These are phyloP conservation scores for Cymbopogon citratus DNA, from an alignment of 176 grass and related monocot genomes.

Conservation along the genomic window DNA sequence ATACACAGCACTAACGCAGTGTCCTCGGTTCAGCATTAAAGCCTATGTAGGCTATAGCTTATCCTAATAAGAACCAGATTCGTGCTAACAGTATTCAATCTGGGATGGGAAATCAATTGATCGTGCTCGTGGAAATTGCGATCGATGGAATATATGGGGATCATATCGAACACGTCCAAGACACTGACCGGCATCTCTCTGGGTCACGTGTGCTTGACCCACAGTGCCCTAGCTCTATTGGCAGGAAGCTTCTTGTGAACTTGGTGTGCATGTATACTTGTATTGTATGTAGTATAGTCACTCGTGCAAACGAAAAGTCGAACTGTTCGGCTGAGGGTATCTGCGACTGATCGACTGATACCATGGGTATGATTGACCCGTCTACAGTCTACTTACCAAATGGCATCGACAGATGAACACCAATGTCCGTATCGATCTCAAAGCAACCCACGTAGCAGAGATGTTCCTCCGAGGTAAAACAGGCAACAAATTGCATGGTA, in stretches of 20 bases:
- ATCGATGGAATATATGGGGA: slow-evolving; percentile 22
- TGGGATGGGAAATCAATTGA: neutral
- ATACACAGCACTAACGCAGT: no score
- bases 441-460: neutral
- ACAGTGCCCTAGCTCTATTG: neutral
- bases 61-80: neutral
- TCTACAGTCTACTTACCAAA: no score
- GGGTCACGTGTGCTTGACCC: slow-evolving; percentile 5
- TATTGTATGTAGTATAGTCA: neutral
- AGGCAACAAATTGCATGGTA: neutral
- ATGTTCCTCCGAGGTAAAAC: neutral
- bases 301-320: neutral
- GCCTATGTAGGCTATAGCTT: neutral
- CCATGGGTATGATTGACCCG: no score
- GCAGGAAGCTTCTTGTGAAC: slow-evolving; percentile 1
- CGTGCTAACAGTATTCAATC: slow-evolving; percentile 3
- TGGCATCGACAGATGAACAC: no score
- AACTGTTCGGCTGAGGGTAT: no score
- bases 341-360: no score
- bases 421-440: no score
- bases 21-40: neutral
- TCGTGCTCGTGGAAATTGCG: slow-evolving; percentile 1
- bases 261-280: neutral
- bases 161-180: neutral
- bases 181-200: neutral